Percentiles rank a stretch among this genome's conserved stretches.
Evolutionary conservation across 495 filamentous ascomycete species (phyloP).

Genomic region (Hypoxylon intermedium): DNA sequence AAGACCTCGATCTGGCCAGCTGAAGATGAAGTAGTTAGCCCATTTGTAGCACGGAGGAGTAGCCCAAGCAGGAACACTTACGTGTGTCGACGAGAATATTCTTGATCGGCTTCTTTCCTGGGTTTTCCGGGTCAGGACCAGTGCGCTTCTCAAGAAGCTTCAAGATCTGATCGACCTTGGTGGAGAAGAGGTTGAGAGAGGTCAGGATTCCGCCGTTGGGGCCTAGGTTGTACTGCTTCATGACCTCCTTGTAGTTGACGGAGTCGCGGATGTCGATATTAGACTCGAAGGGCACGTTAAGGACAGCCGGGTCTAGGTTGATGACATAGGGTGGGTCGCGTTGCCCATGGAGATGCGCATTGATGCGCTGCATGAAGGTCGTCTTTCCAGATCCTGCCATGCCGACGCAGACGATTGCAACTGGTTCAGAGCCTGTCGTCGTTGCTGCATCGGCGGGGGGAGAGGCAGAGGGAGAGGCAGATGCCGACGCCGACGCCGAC

Average conservation of each 20-base stretch:
- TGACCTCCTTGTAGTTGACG: conserved; percentile 99
- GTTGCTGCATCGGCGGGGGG: conserved; percentile 17
- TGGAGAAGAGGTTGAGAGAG: conserved; percentile 93
- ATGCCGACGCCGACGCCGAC: too few relatives aligned
- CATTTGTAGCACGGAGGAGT: not conserved
- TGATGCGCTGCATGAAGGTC: conserved; percentile 98
- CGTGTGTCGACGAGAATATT: conserved; percentile 91
- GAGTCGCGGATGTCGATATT: conserved; percentile 99
- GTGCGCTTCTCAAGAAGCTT: conserved; percentile 86
- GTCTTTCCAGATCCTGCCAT: conserved; percentile 99
- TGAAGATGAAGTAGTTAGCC: conserved; percentile 4
- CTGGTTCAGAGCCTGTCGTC: conserved; percentile 40
- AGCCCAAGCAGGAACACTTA: conserved; percentile 20
- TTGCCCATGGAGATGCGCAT: conserved; percentile 82
- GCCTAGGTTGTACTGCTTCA: conserved; percentile 97
- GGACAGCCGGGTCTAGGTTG: conserved; percentile 95
- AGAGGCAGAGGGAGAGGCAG: conserved; percentile 10
- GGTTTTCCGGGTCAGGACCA: conserved; percentile 65
- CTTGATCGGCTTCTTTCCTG: conserved; percentile 69
- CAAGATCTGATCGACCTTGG: conserved; percentile 95
- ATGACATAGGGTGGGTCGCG: conserved; percentile 85
- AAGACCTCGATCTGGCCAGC: conserved; percentile 98
- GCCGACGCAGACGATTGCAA: conserved; percentile 90
- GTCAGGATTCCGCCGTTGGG: conserved; percentile 99
- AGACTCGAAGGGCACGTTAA: conserved; percentile 92